Conservation (phyloP, 2,329 filamentous ascomycete species). For the Penicillium hordei region DNA sequence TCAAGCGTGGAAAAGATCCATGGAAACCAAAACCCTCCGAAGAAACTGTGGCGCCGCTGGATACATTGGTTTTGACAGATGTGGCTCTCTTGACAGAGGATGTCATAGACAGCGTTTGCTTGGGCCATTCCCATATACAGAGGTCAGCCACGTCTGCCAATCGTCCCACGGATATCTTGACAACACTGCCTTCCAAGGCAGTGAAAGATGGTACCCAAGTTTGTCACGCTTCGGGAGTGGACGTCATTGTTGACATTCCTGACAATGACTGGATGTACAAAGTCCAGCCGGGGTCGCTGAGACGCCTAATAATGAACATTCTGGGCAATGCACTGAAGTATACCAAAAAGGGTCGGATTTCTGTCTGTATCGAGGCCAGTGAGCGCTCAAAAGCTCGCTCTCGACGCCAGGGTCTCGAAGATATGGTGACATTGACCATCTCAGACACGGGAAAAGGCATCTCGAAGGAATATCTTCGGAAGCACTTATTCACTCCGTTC, state of each 20-base stretch:
- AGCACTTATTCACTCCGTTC: slow-evolving; percentile 61
- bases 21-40: slow-evolving; percentile 3
- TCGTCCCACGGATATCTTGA: not conserved
- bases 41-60: not conserved
- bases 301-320: slow-evolving; percentile 35
- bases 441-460: slow-evolving; percentile 65
- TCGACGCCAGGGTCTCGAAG: slow-evolving; percentile 8
- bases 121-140: slow-evolving; percentile 18
- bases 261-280: slow-evolving; percentile 25
- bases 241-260: slow-evolving; percentile 1
- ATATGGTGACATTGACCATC: slow-evolving; percentile 43
- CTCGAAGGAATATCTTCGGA: slow-evolving; percentile 57
- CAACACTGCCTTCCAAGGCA: not conserved
- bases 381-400: slow-evolving; percentile 10
- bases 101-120: slow-evolving; percentile 26
- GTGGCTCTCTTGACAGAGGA: slow-evolving; percentile 29
- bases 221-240: not conserved
- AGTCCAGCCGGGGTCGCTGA: slow-evolving; percentile 24
- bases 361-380: slow-evolving; percentile 13
- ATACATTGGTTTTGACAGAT: slow-evolving; percentile 16
- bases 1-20: slow-evolving; percentile 6
- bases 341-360: slow-evolving; percentile 27
- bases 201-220: not conserved
- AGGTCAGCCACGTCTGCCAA: not conserved
- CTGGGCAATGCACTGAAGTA: slow-evolving; percentile 36